These are phyloP conservation scores for Domatiomyces catenatus DNA, from an alignment of 2,329 filamentous ascomycete genomes.

Conservation along the genomic window DNA sequence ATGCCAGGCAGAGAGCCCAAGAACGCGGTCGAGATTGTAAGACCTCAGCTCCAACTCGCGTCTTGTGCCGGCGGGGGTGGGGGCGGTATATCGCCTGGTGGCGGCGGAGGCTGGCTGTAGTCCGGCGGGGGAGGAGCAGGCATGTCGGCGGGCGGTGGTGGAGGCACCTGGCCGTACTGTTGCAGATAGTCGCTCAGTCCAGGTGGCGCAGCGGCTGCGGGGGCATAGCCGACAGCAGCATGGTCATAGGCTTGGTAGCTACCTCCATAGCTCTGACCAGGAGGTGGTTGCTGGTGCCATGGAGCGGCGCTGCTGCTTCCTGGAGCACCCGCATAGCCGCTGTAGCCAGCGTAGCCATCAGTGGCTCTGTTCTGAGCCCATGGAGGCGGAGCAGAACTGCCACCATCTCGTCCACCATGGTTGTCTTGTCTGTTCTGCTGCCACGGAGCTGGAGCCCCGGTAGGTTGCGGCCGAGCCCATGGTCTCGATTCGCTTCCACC, in stretches of 20 bases:
- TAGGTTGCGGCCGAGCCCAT: constrained; percentile 10
- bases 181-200: constrained; percentile 46
- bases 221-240: constrained; percentile 23
- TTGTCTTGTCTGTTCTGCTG: constrained; percentile 40
- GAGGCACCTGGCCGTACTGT: constrained; percentile 43
- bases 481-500: constrained; percentile 55
- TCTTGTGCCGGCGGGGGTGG: constrained; percentile 5
- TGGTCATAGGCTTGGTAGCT: constrained; percentile 27
- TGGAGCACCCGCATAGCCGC: constrained; percentile 23
- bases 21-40: neutral
- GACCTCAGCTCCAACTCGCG: neutral
- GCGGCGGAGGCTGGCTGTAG: constrained; percentile 40
- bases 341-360: constrained; percentile 32
- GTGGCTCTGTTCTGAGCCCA: constrained; percentile 20
- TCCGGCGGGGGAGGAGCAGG: constrained; percentile 33
- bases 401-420: constrained; percentile 27
- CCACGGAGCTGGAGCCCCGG: constrained; percentile 53
- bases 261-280: constrained; percentile 41
- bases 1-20: neutral
- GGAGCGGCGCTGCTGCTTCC: constrained; percentile 34
- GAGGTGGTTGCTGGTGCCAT: constrained; percentile 45
- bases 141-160: constrained; percentile 29
- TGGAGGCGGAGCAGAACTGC: constrained; percentile 20
- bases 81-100: constrained; percentile 19
- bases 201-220: constrained; percentile 36